These are phyloP conservation scores for Rhododendron molle DNA, from an alignment of 148 eudicot genomes.

Conservation along the genomic window DNA sequence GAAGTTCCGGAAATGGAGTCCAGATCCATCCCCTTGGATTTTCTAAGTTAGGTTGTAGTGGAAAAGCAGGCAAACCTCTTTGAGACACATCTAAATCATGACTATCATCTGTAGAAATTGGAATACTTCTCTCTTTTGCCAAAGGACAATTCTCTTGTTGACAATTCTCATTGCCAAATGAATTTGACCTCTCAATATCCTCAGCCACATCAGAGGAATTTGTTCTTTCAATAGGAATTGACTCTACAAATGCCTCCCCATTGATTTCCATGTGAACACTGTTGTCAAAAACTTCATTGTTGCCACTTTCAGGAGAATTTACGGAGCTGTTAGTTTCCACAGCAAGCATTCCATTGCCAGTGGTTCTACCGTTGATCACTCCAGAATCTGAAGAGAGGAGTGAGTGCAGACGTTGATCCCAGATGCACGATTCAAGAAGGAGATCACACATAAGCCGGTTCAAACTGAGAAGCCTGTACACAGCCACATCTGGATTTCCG, in stretches of 20 bases:
- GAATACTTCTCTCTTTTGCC: conserved; percentile 25
- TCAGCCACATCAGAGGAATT: conserved; percentile 12
- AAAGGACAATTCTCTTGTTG: conserved; percentile 23
- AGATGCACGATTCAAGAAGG: conserved; percentile 65
- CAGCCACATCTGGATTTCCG: conserved; percentile 33
- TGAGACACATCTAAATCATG: conserved; percentile 20
- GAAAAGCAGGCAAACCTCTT: conserved; percentile 14
- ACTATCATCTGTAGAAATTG: conserved; percentile 19
- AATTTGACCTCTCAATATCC: conserved; percentile 12
- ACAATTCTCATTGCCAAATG: conserved; percentile 16
- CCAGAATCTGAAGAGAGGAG: conserved; percentile 52
- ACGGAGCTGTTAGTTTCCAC: conserved; percentile 16
- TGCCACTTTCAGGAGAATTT: conserved; percentile 8
- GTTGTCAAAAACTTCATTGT: conserved; percentile 16
- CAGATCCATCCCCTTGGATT: conserved; percentile 47
- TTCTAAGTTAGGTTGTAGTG: conserved; percentile 24
- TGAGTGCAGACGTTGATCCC: conserved; percentile 71
- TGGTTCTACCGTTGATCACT: conserved; percentile 14
- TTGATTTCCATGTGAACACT: conserved; percentile 17
- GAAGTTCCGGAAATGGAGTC: conserved; percentile 53
- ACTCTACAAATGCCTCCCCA: conserved; percentile 25
- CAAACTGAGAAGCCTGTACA: conserved; percentile 51
- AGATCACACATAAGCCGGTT: conserved; percentile 63
- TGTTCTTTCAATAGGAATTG: conserved; percentile 26
- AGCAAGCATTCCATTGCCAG: conserved; percentile 15